Evolutionary conservation across 805 yeast species (phyloP).

Genomic region (Wickerhamiella musiphila): DNA sequence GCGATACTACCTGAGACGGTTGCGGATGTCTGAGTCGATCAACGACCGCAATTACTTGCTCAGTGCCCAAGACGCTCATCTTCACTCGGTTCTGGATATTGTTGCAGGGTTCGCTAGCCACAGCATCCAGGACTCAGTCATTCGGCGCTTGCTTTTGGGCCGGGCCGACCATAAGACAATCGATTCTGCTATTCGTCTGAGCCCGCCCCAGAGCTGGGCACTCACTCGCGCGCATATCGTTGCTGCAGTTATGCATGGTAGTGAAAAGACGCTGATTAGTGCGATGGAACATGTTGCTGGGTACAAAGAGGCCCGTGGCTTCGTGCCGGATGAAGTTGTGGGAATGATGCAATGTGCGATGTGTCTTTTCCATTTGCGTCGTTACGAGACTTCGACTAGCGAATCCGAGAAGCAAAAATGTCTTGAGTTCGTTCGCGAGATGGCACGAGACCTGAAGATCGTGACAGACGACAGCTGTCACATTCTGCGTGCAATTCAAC

Average conservation of each 20-base stretch:
- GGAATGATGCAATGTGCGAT: background rate
- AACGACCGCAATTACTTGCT: background rate
- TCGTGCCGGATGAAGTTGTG: background rate
- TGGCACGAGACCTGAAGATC: background rate
- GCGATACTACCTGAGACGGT: background rate
- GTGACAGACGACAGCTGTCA: background rate
- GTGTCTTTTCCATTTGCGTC: background rate
- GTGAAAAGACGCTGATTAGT: background rate
- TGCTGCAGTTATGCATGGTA: constrained; percentile 1
- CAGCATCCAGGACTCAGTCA: constrained; percentile 1
- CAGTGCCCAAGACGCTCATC: background rate
- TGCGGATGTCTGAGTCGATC: background rate
- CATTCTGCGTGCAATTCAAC: background rate
- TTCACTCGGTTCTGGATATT: background rate
- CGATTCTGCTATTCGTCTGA: background rate
- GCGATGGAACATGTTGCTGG: background rate
- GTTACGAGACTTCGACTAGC: background rate
- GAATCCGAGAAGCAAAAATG: background rate
- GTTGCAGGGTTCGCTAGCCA: background rate
- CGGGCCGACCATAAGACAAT: background rate
- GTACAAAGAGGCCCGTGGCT: background rate
- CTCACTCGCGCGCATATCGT: background rate
- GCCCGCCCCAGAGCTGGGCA: constrained; percentile 1
- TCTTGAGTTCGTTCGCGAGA: background rate
- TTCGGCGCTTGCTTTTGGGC: background rate